A percentile compares a stretch with the other conserved stretches of the same genome.
phyloP scores from a whole-genome alignment of 805 yeast species.

The Candida ipomoeae region DNA sequence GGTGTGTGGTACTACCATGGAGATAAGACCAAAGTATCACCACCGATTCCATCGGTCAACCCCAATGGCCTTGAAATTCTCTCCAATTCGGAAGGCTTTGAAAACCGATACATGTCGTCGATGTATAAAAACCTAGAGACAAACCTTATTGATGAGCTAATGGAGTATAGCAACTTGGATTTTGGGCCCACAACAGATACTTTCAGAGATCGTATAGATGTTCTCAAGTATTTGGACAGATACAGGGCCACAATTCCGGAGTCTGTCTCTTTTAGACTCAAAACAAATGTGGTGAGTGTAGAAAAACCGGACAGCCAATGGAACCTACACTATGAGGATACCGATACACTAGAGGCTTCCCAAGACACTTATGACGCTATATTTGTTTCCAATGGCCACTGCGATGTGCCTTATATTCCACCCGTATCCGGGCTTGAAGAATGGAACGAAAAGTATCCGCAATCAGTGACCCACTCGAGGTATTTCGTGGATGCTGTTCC shows the following conservation, averaged over 20 bases:
- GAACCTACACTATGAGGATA: slow-evolving; percentile 7
- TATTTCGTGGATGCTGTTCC: slow-evolving; percentile 24
- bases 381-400: slow-evolving; percentile 38
- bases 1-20: slow-evolving; percentile 71
- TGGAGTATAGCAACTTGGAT: slow-evolving; percentile 59
- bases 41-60: slow-evolving; percentile 21
- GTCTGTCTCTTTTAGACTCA: slow-evolving; percentile 36
- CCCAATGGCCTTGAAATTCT: slow-evolving; percentile 17
- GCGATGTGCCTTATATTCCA: slow-evolving; percentile 34
- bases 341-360: slow-evolving; percentile 4
- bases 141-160: slow-evolving; percentile 33
- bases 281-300: slow-evolving; percentile 36
- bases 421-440: slow-evolving; percentile 27
- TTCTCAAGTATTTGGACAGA: slow-evolving; percentile 53
- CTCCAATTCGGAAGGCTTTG: slow-evolving; percentile 7
- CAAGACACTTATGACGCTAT: slow-evolving; percentile 34
- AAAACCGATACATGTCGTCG: slow-evolving; percentile 17
- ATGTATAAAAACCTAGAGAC: slow-evolving; percentile 25
- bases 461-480: slow-evolving; percentile 31
- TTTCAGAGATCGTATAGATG: slow-evolving; percentile 61
- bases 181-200: slow-evolving; percentile 44
- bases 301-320: slow-evolving; percentile 11
- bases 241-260: slow-evolving; percentile 43
- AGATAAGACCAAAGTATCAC: slow-evolving; percentile 17
- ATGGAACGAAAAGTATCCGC: slow-evolving; percentile 26